These are phyloP conservation scores for Pseudogymnoascus sp. DNA, from an alignment of 2,329 filamentous ascomycete species.

Conservation along the genomic window DNA sequence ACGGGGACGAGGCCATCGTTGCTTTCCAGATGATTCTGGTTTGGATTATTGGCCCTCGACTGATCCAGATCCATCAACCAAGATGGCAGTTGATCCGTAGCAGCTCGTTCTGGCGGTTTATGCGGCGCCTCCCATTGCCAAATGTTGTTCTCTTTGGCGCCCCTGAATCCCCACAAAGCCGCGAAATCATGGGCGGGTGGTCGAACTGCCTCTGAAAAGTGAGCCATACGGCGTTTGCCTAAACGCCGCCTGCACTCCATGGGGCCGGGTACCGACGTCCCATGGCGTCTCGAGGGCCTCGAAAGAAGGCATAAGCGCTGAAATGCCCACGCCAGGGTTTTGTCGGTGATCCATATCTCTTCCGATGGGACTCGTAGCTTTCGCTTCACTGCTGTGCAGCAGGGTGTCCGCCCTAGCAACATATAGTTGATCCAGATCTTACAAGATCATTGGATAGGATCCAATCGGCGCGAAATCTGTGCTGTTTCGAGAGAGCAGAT, in stretches of 20 bases:
- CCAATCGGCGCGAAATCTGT: not conserved
- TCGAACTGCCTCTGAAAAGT: slow-evolving; percentile 23
- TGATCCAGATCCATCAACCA: slow-evolving; percentile 21
- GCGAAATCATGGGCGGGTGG: slow-evolving; percentile 17
- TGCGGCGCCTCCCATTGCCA: slow-evolving; percentile 31
- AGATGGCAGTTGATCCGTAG: slow-evolving; percentile 16
- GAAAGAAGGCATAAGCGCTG: slow-evolving; percentile 38
- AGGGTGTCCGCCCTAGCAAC: slow-evolving; percentile 28
- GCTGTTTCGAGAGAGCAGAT: not conserved
- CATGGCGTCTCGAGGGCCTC: slow-evolving; percentile 27
- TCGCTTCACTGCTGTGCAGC: slow-evolving; percentile 44
- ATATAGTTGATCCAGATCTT: not conserved
- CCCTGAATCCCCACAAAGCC: slow-evolving; percentile 22
- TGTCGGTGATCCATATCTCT: slow-evolving; percentile 55
- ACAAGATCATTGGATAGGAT: not conserved
- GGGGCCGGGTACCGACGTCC: slow-evolving; percentile 32
- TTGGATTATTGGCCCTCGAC: not conserved
- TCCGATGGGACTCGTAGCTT: slow-evolving; percentile 36
- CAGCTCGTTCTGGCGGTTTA: slow-evolving; percentile 8
- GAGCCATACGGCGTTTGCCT: slow-evolving; percentile 30
- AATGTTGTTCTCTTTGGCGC: slow-evolving; percentile 23
- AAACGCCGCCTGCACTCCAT: slow-evolving; percentile 30
- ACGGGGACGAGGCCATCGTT: not conserved
- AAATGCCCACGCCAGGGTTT: slow-evolving; percentile 46
- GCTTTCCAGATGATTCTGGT: not conserved